These are phyloP conservation scores for Hyphopichia pseudoburtonii DNA, from an alignment of 1,139 yeast species.

Conservation along the genomic window DNA sequence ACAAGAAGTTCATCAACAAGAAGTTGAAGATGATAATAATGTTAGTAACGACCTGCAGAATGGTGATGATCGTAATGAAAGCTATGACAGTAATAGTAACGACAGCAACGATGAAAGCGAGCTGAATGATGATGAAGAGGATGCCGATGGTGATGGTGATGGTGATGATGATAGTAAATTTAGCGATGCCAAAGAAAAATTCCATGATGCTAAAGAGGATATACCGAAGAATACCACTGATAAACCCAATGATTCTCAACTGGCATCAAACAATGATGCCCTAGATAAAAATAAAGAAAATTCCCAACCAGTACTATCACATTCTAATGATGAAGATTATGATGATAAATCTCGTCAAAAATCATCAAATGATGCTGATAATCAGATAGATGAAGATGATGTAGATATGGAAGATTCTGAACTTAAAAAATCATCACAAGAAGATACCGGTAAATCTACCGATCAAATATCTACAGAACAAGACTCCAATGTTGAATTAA, in stretches of 20 bases:
- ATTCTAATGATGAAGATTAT: slow-evolving; percentile 7
- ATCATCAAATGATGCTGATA: slow-evolving; percentile 10
- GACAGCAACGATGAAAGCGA: slow-evolving; percentile 19
- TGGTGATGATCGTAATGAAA: no score
- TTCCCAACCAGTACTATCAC: no score
- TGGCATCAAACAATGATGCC: not conserved
- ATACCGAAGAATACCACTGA: not conserved
- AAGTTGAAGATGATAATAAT: no score
- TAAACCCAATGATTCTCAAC: not conserved
- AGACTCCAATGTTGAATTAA: slow-evolving; percentile 7
- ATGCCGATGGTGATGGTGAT: slow-evolving; percentile 18
- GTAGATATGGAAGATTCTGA: slow-evolving; percentile 4
- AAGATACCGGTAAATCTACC: slow-evolving; percentile 1
- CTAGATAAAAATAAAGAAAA: not conserved
- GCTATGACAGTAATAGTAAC: no score
- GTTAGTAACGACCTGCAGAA: no score
- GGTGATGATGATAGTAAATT: slow-evolving; percentile 24
- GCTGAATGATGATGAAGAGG: slow-evolving; percentile 10
- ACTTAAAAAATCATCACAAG: slow-evolving; percentile 1
- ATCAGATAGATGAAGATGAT: slow-evolving; percentile 10
- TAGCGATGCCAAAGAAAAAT: slow-evolving; percentile 20
- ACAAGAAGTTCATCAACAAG: no score
- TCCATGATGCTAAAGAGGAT: slow-evolving; percentile 1
- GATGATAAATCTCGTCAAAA: slow-evolving; percentile 9
- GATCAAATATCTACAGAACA: slow-evolving; percentile 4